Percentiles rank a stretch among this genome's conserved stretches.
phyloP scores from a whole-genome alignment of 2,329 filamentous ascomycete species.

The Penicillium olsonii region DNA sequence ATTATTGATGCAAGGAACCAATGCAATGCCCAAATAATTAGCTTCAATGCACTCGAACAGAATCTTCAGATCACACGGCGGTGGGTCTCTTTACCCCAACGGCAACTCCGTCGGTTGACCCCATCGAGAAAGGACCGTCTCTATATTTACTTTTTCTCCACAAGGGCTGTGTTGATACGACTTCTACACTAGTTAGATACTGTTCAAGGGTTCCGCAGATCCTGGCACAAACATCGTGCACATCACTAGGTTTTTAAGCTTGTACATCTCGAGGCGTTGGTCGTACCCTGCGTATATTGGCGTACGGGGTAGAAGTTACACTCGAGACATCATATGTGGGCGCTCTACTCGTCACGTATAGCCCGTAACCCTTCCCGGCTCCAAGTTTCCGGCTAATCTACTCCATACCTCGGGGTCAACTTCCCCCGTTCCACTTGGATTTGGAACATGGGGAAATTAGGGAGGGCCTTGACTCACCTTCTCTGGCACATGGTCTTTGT shows the following conservation, averaged over 20 bases:
- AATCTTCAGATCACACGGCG: not conserved
- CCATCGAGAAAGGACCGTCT: conserved; percentile 4
- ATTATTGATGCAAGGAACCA: not conserved
- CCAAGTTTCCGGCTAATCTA: not conserved
- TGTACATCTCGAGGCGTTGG: too few species aligned
- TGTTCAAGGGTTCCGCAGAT: too few species aligned
- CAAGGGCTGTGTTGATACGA: too few species aligned
- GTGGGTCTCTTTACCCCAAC: conserved; percentile 5
- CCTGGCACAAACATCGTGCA: too few species aligned
- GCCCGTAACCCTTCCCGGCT: not conserved
- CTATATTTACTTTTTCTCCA: not conserved
- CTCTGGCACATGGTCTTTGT: not conserved
- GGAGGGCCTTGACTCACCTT: not conserved
- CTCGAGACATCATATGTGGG: not conserved
- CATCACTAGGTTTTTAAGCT: conserved; percentile 2
- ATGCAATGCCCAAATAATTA: not conserved
- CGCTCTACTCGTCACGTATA: not conserved
- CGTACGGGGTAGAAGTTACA: not conserved
- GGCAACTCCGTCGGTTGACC: conserved; percentile 5
- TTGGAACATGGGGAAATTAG: too few species aligned
- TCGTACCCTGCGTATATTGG: not conserved
- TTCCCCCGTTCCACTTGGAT: not conserved
- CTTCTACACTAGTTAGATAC: too few species aligned
- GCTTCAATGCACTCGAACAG: not conserved
- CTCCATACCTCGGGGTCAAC: not conserved